phyloP scores from a whole-genome alignment of 306 rosid species.

The Dryas drummondii region DNA sequence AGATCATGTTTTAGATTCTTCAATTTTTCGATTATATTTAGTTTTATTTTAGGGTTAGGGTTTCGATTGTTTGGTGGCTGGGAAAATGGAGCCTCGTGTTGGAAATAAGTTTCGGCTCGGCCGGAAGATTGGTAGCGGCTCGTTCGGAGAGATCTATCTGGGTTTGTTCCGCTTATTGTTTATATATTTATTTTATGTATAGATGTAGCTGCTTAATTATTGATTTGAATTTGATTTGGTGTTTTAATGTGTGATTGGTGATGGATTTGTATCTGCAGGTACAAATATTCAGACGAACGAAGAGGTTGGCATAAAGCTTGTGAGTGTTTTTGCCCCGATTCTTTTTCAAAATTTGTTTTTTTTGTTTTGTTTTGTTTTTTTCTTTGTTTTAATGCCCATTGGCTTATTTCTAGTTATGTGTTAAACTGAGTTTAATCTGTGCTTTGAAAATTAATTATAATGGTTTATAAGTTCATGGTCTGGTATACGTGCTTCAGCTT shows the following conservation, averaged over 20 bases:
- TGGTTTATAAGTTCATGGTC: slow-evolving; percentile 9
- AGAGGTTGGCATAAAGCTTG: slow-evolving; percentile 97
- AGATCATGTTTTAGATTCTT: background rate
- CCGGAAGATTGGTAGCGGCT: slow-evolving; percentile 94
- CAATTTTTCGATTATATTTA: background rate
- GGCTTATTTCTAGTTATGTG: background rate
- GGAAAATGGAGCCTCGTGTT: slow-evolving; percentile 92
- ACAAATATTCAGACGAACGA: slow-evolving; percentile 91
- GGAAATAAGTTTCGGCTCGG: slow-evolving; percentile 88
- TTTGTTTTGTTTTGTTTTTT: too few species aligned
- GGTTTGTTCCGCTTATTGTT: slow-evolving; percentile 38
- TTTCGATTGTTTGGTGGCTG: slow-evolving; percentile 26
- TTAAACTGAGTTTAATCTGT: slow-evolving; percentile 1
- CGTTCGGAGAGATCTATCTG: slow-evolving; percentile 95
- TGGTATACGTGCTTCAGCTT: background rate
- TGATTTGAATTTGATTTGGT: slow-evolving; percentile 9
- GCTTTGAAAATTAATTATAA: background rate
- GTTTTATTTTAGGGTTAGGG: slow-evolving; percentile 38
- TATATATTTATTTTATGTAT: background rate
- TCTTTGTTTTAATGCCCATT: background rate
- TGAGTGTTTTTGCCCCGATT: slow-evolving; percentile 44
- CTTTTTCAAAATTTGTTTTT: background rate
- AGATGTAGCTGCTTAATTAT: background rate
- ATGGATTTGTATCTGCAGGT: slow-evolving; percentile 50
- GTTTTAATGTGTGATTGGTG: slow-evolving; percentile 16